Base-by-base conservation (phyloP, 2,329 filamentous ascomycete genomes). In the Scortechinia acanthostroma region DNA sequence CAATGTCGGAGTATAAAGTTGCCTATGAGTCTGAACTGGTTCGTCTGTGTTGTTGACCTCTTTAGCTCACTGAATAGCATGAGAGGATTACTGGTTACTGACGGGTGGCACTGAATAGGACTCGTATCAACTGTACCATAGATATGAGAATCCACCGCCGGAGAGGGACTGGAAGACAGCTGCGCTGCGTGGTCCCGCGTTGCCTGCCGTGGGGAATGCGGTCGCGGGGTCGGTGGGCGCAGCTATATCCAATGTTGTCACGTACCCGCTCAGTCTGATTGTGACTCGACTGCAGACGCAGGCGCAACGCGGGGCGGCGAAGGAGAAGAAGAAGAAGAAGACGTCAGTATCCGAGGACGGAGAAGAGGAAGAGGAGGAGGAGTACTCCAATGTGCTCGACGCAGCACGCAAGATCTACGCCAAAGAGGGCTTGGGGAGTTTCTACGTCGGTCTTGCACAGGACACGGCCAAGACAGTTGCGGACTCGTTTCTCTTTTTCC, bases 401-500 rank as follows among this genome's bases (percentile, higher is more conserved):
- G 87, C 86, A 0, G 75, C 85, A 30, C 66, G 70, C 47, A 83
- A 79, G 58, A 93, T 94, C 51, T 85, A 84, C 55, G 65, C 70
- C 23, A 69, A 75, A 22, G 86, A 90, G 60, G 88, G 87, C n/a
- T 80, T 83, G 16, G 58, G 60, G 44, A 86, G 83, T 1, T 82
- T 95, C 51, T 95, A 86, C 57, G 73, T 70, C 20, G 84, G 84
- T 21, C 60, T 86, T 1, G 64, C 71, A 4, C 72, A 76, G 25
- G 83, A 87, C 55, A 77, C 83, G 10, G 71, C 68, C 54, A 88
- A 86, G 60, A 81, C 78, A 20, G 71, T 83, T 19, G 73, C 79
- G 22, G 88, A 93, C 65, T 87, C 84, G 46, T 91, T 93, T 58
- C 71, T 94, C 44, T 94, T 94, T 70, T 94, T 94, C 65, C 73